Percentiles rank a stretch among this genome's conserved stretches.
Evolutionary conservation across 1,284 basidiomycete genomes (phyloP).

Genomic region (Hemileia vastatrix): DNA sequence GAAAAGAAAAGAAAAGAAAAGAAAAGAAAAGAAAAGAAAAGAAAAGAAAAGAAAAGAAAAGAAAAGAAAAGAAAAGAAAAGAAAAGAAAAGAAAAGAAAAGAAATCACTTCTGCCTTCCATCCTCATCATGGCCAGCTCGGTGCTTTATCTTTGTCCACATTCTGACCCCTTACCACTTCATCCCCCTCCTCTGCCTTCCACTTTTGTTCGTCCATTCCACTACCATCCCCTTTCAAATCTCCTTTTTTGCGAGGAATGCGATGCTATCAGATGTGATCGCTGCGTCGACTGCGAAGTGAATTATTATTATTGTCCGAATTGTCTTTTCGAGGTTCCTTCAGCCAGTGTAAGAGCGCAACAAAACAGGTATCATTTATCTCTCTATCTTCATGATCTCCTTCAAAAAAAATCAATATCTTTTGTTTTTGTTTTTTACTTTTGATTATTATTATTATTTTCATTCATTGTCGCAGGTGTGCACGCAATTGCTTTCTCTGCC

Average conservation of each 20-base stretch:
- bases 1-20: no score
- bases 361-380: conserved; percentile 72
- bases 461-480: conserved; percentile 60
- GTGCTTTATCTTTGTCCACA: conserved; percentile 24
- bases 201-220: no score
- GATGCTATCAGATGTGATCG: conserved; percentile 84
- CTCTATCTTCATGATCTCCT: background rate
- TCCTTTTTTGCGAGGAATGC: conserved; percentile 98
- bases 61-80: no score
- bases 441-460: conserved; percentile 20
- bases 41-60: no score
- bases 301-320: conserved; percentile 94
- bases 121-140: conserved; percentile 16
- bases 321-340: conserved; percentile 98
- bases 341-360: conserved; percentile 87
- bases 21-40: no score
- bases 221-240: conserved; percentile 69
- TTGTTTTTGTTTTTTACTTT: background rate
- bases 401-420: background rate
- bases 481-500: conserved; percentile 93
- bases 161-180: conserved; percentile 13
- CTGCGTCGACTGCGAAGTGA: conserved; percentile 84
- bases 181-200: conserved; percentile 8
- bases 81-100: no score
- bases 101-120: no score